Conservation (phyloP, 2,329 filamentous ascomycete genomes). For the Diaporthe eres region DNA sequence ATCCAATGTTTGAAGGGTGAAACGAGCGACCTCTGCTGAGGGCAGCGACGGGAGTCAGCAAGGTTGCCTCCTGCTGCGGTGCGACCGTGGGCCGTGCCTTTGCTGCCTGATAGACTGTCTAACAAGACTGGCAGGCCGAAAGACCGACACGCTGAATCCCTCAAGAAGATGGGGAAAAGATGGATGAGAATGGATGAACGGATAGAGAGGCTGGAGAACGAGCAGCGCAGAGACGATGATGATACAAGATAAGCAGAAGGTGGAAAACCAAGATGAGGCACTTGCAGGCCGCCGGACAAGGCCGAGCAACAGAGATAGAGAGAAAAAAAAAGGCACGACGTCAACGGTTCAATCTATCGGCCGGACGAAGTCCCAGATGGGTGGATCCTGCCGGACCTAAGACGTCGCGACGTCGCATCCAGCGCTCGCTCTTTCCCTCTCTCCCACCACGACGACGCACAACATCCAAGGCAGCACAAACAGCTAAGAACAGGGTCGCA, state of each 20-base stretch:
- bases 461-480: slow-evolving; percentile 8
- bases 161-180: neutral
- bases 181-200: neutral
- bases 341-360: slow-evolving; percentile 26
- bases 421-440: neutral
- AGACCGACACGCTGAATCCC: neutral
- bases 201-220: neutral
- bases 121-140: neutral
- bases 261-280: neutral
- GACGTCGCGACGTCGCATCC: slow-evolving; percentile 14
- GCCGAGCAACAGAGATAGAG: neutral
- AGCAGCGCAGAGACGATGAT: neutral
- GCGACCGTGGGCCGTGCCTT: slow-evolving; percentile 9
- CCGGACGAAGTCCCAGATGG: slow-evolving; percentile 28
- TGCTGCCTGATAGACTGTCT: slow-evolving; percentile 12
- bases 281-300: neutral
- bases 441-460: neutral
- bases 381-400: slow-evolving; percentile 38
- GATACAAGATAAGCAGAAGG: neutral
- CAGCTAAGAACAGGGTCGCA: slow-evolving; percentile 9
- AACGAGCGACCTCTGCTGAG: slow-evolving; percentile 27
- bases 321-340: neutral
- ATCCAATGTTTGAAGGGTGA: slow-evolving; percentile 27
- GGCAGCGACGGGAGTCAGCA: slow-evolving; percentile 17
- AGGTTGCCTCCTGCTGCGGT: slow-evolving; percentile 9